A percentile compares a stretch with the other conserved stretches of the same genome.
phyloP scores from a whole-genome alignment of 495 filamentous ascomycete genomes.

The Podospora bellae-mahoneyi region DNA sequence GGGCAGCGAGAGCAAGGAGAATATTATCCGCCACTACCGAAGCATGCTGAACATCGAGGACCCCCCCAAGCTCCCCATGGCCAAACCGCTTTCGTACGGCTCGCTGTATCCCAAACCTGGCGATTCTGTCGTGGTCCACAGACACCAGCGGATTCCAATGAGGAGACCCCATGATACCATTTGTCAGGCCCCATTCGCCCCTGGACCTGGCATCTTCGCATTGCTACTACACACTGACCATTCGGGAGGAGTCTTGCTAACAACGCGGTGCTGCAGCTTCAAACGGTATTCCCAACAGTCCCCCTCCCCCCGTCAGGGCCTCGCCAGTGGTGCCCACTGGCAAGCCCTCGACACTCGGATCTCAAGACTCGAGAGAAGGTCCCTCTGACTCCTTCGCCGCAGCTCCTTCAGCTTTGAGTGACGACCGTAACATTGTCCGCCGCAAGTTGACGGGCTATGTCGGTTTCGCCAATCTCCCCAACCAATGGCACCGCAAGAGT shows the following conservation, averaged over 20 bases:
- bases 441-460: constrained; percentile 98
- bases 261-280: constrained; percentile 36
- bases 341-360: constrained; percentile 50
- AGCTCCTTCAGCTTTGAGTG: constrained; percentile 71
- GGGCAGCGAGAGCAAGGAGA: constrained; percentile 32
- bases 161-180: constrained; percentile 19
- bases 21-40: constrained; percentile 39
- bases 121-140: constrained; percentile 21
- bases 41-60: constrained; percentile 51
- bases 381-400: constrained; percentile 75
- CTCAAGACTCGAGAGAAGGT: constrained; percentile 51
- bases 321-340: constrained; percentile 43
- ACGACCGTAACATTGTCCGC: constrained; percentile 96
- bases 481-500: constrained; percentile 99
- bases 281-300: constrained; percentile 43
- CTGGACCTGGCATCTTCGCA: constrained; percentile 19
- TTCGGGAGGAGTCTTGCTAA: not conserved
- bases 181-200: constrained; percentile 37
- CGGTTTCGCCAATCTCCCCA: constrained; percentile 96
- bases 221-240: not conserved
- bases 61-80: constrained; percentile 43
- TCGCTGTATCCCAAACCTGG: constrained; percentile 40
- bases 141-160: constrained; percentile 10
- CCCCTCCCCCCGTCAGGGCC: constrained; percentile 29
- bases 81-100: constrained; percentile 45